Conservation (phyloP, 768 basidiomycete species). For the Lactifluus rugatus region DNA sequence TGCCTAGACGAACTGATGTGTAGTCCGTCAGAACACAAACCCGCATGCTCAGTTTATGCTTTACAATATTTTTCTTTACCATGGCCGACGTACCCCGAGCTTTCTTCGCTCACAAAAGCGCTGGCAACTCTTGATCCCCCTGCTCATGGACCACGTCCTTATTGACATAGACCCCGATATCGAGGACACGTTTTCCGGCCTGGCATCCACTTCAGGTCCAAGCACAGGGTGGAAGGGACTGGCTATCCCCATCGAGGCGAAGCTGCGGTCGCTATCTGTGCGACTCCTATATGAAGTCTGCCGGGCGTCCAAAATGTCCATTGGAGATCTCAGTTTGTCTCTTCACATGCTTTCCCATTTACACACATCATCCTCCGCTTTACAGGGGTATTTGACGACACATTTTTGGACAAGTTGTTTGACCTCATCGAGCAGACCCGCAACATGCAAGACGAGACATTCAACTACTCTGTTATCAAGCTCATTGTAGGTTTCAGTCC, state of each 20-base stretch:
- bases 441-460: constrained; percentile 77
- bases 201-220: constrained; percentile 30
- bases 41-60: constrained; percentile 76
- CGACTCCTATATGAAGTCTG: constrained; percentile 87
- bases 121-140: constrained; percentile 74
- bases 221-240: constrained; percentile 24
- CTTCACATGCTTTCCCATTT: not conserved
- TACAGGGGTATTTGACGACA: constrained; percentile 68
- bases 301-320: constrained; percentile 73
- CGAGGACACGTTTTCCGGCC: constrained; percentile 36
- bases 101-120: constrained; percentile 74
- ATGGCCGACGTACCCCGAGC: constrained; percentile 57
- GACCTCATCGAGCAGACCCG: constrained; percentile 91
- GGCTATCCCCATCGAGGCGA: constrained; percentile 71
- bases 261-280: constrained; percentile 61
- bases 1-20: not conserved
- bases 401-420: constrained; percentile 83
- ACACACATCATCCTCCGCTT: not conserved
- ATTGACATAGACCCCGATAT: constrained; percentile 74
- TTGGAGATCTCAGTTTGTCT: constrained; percentile 67
- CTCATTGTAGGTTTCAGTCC: constrained; percentile 64
- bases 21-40: constrained; percentile 55
- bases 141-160: constrained; percentile 75
- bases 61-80: constrained; percentile 65
- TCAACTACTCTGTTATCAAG: constrained; percentile 95